Percentiles rank a stretch among this genome's conserved stretches.
These are phyloP conservation scores for Psilocybe sp. DNA, from an alignment of 768 basidiomycete genomes.

Conservation along the genomic window DNA sequence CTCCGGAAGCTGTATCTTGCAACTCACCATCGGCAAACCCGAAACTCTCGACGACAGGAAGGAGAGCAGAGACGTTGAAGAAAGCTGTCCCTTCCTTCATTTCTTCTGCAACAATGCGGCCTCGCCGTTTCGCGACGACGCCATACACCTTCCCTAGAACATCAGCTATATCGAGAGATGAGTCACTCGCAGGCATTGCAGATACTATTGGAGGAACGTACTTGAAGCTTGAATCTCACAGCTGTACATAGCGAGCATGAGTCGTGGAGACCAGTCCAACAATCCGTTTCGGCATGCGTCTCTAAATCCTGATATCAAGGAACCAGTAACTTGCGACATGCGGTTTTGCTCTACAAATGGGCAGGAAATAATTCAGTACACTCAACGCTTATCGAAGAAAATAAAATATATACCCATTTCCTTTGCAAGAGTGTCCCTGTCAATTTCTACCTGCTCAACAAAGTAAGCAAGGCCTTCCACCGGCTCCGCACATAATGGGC, in stretches of 20 bases:
- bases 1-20: not conserved
- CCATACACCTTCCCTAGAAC: slow-evolving; percentile 97
- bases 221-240: slow-evolving; percentile 98
- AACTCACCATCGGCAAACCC: slow-evolving; percentile 90
- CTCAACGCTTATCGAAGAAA: not conserved
- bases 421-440: slow-evolving; percentile 54
- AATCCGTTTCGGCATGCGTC: slow-evolving; percentile 89
- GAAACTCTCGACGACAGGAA: slow-evolving; percentile 97
- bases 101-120: slow-evolving; percentile 92
- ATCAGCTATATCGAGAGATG: slow-evolving; percentile 57
- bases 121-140: slow-evolving; percentile 88
- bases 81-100: slow-evolving; percentile 98
- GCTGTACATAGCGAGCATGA: slow-evolving; percentile 98
- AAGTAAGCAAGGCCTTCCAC: slow-evolving; percentile 92
- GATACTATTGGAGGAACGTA: slow-evolving; percentile 37
- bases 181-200: slow-evolving; percentile 7
- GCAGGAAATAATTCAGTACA: not conserved
- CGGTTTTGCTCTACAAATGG: slow-evolving; percentile 70
- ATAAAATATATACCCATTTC: slow-evolving; percentile 54
- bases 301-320: slow-evolving; percentile 82
- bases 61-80: slow-evolving; percentile 85
- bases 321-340: slow-evolving; percentile 84
- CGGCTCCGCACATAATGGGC: slow-evolving; percentile 93
- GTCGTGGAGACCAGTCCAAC: slow-evolving; percentile 95
- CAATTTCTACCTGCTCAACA: slow-evolving; percentile 71